These are phyloP conservation scores for Ogataea naganishii DNA, from an alignment of 805 yeast genomes.

Conservation along the genomic window DNA sequence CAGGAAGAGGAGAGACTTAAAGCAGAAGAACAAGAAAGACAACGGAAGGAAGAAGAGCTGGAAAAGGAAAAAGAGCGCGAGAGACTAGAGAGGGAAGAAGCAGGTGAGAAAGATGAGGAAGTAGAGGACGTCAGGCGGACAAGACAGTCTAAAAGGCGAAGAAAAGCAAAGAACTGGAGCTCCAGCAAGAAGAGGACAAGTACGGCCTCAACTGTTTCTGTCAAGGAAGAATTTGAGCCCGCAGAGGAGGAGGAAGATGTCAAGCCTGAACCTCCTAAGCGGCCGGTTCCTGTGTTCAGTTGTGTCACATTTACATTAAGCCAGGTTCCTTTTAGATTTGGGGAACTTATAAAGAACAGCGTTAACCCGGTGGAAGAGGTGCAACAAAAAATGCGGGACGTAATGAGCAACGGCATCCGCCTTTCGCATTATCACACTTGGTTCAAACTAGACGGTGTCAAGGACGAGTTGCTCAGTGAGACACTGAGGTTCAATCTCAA, in stretches of 20 bases:
- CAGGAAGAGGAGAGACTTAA: constrained; percentile 22
- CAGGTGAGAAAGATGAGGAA: constrained; percentile 11
- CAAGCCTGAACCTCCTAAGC: too few relatives aligned
- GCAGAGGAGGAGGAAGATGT: constrained; percentile 28
- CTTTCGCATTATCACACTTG: constrained; percentile 60
- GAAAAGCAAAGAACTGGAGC: constrained; percentile 21
- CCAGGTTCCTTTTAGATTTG: constrained; percentile 57
- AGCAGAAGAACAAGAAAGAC: constrained; percentile 15
- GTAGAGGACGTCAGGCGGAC: constrained; percentile 5
- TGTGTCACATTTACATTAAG: constrained; percentile 59
- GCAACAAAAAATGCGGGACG: constrained; percentile 49
- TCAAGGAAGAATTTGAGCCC: constrained; percentile 13
- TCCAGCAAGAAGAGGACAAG: constrained; percentile 19
- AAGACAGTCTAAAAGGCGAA: constrained; percentile 12
- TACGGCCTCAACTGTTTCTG: constrained; percentile 9
- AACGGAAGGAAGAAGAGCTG: constrained; percentile 17
- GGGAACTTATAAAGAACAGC: constrained; percentile 59
- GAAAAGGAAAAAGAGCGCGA: constrained; percentile 13
- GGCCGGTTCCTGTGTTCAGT: constrained; percentile 41
- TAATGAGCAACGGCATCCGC: constrained; percentile 52
- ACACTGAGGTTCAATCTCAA: constrained; percentile 47
- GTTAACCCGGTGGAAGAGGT: constrained; percentile 51
- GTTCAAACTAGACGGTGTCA: constrained; percentile 75
- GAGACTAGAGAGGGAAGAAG: constrained; percentile 15
- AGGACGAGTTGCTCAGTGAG: constrained; percentile 62